Evolutionary conservation across 2,329 filamentous ascomycete genomes (phyloP), one percentile per base, ranked within the genome.

Genomic region (Microdochium nivale): DNA sequence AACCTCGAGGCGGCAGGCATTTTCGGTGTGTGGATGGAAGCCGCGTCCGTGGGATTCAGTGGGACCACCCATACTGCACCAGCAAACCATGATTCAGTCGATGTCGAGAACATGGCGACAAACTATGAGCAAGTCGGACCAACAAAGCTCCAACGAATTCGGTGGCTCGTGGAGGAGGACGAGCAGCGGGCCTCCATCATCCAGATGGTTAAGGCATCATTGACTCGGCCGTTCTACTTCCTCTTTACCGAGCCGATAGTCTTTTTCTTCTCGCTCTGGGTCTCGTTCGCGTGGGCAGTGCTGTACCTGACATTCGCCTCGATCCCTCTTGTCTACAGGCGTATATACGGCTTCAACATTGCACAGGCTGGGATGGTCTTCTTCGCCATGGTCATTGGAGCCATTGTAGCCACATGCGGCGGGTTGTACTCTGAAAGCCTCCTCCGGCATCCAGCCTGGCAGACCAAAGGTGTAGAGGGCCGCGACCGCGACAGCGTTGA

Each of bases 201-300:
- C 19, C 80, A 78, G 53, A 88, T 91, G 80, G 83, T 96, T 50
- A 72, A 75, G 5, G 81, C 88, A 13, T 94, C 88, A 0, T 68
- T 92, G 7, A 83, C 81, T 56, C 80, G 90, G 0, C 90, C 90
- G 0, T 95, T 96, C 65, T 81, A 84, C 60, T 76, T 91, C 1
- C 79, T 91, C 16, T 70, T 85, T 57, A 90, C 87, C 0, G 87
- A 91, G 58, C 84, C 87, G 0, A 84, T 90, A 10, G 86, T 91
- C 14, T 90, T 90, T 68, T 90, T 81, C 72, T 96, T 96, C 71
- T 90, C 86, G 0, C 74, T 95, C 0, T 96, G 91, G 91, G 86
- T 90, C 1, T 79, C 88, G 0, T 96, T 96, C 66, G 85, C 85
- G 21, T 96, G 91, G 91, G 90, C 87, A 0, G 80, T 95, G 0